phyloP scores from a whole-genome alignment of 2,329 filamentous ascomycete genomes.

The Coniella vitis region DNA sequence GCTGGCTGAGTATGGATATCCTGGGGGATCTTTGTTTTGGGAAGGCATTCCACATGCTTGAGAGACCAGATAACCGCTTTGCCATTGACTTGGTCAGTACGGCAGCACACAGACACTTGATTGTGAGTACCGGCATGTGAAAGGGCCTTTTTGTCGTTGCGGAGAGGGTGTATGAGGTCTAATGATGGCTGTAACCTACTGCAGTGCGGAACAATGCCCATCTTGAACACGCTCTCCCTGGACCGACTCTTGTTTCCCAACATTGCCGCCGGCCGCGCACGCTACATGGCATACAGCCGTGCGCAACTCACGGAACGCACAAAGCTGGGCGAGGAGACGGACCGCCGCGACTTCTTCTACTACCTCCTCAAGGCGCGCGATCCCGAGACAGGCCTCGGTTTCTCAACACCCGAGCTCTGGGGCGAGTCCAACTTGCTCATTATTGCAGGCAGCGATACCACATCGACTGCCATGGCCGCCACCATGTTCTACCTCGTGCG shows the following conservation, averaged over 20 bases:
- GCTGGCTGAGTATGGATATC: conserved; percentile 57
- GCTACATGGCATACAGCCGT: conserved; percentile 66
- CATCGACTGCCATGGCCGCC: conserved; percentile 59
- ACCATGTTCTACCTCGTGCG: conserved; percentile 57
- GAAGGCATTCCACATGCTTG: conserved; percentile 57
- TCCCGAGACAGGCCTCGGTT: conserved; percentile 61
- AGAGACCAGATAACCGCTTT: conserved; percentile 54
- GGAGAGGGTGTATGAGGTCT: not conserved
- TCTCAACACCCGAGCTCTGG: conserved; percentile 61
- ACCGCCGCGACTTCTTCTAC: conserved; percentile 70
- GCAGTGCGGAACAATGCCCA: conserved; percentile 65
- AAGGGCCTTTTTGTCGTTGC: too few relatives aligned
- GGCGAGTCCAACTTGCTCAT: conserved; percentile 65
- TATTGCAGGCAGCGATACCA: conserved; percentile 66
- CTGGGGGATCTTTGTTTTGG: conserved; percentile 55
- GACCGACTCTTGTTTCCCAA: conserved; percentile 62
- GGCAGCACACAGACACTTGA: conserved; percentile 61
- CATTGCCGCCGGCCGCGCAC: conserved; percentile 58
- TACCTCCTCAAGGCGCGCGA: conserved; percentile 66
- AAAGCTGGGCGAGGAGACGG: conserved; percentile 56
- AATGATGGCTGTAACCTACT: not conserved
- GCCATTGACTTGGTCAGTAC: conserved; percentile 60
- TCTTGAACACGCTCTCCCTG: conserved; percentile 58
- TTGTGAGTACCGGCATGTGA: too few relatives aligned
- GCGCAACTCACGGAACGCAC: conserved; percentile 60